phyloP scores from a whole-genome alignment of 345 rosid genomes.

The Gossypium turneri region DNA sequence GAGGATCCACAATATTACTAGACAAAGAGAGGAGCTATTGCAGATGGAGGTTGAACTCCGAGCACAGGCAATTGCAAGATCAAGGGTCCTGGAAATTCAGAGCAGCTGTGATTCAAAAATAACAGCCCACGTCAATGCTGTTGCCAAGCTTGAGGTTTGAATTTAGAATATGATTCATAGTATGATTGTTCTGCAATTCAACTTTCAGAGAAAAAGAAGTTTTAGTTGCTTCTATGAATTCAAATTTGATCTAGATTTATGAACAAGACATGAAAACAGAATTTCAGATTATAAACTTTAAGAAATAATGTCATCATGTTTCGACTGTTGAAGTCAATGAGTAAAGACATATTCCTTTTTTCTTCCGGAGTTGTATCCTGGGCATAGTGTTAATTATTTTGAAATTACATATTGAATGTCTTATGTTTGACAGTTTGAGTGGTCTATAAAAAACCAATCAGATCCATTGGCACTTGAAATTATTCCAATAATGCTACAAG shows the following conservation, averaged over 20 bases:
- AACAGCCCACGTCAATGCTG: constrained; percentile 61
- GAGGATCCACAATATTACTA: constrained; percentile 48
- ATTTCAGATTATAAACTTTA: not conserved
- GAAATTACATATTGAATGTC: not conserved
- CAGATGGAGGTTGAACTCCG: constrained; percentile 73
- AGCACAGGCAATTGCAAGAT: constrained; percentile 61
- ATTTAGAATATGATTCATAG: not conserved
- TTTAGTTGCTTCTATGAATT: not conserved
- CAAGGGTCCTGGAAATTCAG: constrained; percentile 61
- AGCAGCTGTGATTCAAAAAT: constrained; percentile 55
- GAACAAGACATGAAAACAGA: not conserved
- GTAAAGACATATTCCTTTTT: not conserved
- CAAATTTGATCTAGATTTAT: not conserved
- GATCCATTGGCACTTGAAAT: not conserved
- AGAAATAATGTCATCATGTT: not conserved
- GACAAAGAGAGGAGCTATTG: constrained; percentile 70
- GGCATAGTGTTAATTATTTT: not conserved
- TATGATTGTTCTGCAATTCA: constrained; percentile 1
- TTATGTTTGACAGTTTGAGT: not conserved
- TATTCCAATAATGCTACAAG: not conserved
- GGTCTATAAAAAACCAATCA: not conserved
- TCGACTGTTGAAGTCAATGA: not conserved
- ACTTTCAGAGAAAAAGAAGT: not conserved
- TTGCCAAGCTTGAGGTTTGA: constrained; percentile 65
- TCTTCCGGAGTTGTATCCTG: not conserved